Base-by-base conservation (phyloP, 1,284 basidiomycete genomes). In the Retiboletus flavoniger region DNA sequence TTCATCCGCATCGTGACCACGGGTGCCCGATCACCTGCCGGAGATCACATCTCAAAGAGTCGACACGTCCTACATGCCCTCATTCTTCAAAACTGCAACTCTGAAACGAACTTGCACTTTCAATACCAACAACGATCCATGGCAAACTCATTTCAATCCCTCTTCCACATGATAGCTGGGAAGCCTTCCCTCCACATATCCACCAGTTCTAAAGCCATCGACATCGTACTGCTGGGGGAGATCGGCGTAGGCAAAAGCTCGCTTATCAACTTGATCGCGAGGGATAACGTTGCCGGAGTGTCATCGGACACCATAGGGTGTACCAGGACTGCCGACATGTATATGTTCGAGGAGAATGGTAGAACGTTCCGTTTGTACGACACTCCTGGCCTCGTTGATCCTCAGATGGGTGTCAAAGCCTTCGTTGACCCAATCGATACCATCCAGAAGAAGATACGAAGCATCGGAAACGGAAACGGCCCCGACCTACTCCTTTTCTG, bases 351-450 rank as follows among this genome's bases (percentile, higher is more conserved):
- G 46, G 56, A 58, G 34, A 48, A 48, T 0, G 63, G 57, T 3
- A 54, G 29, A 35, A 47, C 47, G 16, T 67, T 69, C 28, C 63
- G 51, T 29, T 34, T 76, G 21, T 71, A 69, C 59, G 74, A 75
- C 51, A 77, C 75, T 10, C 69, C 69, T 5, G 77, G 77, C n/a
- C 70, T 77, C 13, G 61, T 74, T 17, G 75, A 78, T 49, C 71
- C 72, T 39, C 50, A 51, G 24, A 46, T 66, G 65, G 34, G 61
- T 14, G n/a, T 66, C 59, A 11, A 63, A 51, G 8, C 58, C 57
- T 57, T 64, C 59, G 16, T 68, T 54, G 52, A 66, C 11, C 69
- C 73, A 4, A 65, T 77, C 41, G 63, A 65, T 11, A 52, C 65
- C 45, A 69, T 69, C 34, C 59, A 66, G 29, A 54, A 58, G 10